Base-by-base conservation (phyloP, 73 alveolate species). In the Stentor roeselii region DNA sequence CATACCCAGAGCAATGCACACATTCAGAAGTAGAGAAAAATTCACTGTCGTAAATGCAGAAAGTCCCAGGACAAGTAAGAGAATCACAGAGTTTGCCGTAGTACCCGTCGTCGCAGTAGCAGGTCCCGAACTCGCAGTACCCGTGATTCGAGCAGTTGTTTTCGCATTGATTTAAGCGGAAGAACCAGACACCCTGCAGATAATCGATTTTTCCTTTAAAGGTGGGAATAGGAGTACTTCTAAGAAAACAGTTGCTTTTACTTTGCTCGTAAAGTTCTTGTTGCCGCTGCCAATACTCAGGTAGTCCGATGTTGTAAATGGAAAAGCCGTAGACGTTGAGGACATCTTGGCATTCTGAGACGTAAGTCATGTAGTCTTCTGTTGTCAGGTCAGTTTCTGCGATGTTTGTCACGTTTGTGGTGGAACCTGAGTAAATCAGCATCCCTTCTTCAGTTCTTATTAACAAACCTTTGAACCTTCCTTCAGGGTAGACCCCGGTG, bases 61-160 rank as follows among this genome's bases (percentile, higher is more conserved):
- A 83, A 32, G 75, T 58, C 78, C 88, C 89, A 0, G 92, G 58
- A 39, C 97, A 91, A 39, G 76, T 59, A 21, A 32, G 58, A 30
- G 78, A 60, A n/a, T 92, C 59, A 59, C 98, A 91, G 80, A 90
- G 95, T 37, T 91, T 89, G 3, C 97, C 98, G 3, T 74, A 59
- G 60, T 89, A 89, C 42, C 85, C 95, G 32, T 76, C 87, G 76
- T 84, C 83, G 76, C 98, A 93, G 32, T 27, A 21, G 60, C 97
- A 93, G 30, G 84, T 78, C 34, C 96, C 95, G 83, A 80, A 78
- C n/a, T 75, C 41, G 80, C 98, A 93, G 21, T 60, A 3, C 3
- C 98, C 98, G 50, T 85, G 84, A 1, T 27, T 58, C 76, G 75
- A 82, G 83, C 98, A 94, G 74, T 90, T 76, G 78, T 90, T 39